These are phyloP conservation scores for Wallacemonas sp. DNA, from an alignment of 208 protist species.

Conservation along the genomic window DNA sequence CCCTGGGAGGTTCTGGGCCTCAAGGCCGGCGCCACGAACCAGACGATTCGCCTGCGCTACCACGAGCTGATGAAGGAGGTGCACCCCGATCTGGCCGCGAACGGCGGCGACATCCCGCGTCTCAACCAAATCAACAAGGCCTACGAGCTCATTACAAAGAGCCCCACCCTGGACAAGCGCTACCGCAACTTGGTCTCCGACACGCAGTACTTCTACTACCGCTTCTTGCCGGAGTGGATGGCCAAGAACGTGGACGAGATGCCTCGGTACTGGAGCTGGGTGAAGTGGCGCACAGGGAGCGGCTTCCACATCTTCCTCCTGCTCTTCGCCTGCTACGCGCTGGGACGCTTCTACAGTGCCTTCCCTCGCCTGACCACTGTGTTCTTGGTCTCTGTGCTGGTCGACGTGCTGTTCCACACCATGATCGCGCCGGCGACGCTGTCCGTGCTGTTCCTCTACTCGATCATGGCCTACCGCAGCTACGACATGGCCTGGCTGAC, in stretches of 20 bases:
- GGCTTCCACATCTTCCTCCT: conserved; percentile 72
- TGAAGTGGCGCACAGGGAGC: conserved; percentile 74
- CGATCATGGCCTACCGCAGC: conserved; percentile 77
- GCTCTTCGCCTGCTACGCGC: conserved; percentile 59
- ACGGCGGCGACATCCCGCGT: conserved; percentile 78
- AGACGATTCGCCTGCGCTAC: conserved; percentile 80
- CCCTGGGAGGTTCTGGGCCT: conserved; percentile 86
- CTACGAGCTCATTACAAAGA: conserved; percentile 89
- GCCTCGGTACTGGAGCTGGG: conserved; percentile 90
- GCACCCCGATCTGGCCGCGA: conserved; percentile 77
- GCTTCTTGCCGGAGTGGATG: conserved; percentile 90
- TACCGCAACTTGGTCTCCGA: conserved; percentile 89
- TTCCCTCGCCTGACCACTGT: conserved; percentile 74
- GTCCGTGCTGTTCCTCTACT: conserved; percentile 83
- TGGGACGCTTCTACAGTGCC: conserved; percentile 75
- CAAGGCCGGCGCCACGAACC: conserved; percentile 64
- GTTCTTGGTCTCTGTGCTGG: conserved; percentile 52
- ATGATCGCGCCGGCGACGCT: conserved; percentile 85
- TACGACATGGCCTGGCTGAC: conserved; percentile 91
- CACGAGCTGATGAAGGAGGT: conserved; percentile 86
- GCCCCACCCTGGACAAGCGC: conserved; percentile 82
- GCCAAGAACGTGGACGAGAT: conserved; percentile 92
- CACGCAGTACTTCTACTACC: conserved; percentile 89
- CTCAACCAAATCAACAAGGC: conserved; percentile 90
- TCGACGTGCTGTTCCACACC: conserved; percentile 84